Percentiles rank a stretch among this genome's conserved stretches.
These are phyloP conservation scores for Austroboletus eburneus DNA, from an alignment of 768 basidiomycete genomes.

Conservation along the genomic window DNA sequence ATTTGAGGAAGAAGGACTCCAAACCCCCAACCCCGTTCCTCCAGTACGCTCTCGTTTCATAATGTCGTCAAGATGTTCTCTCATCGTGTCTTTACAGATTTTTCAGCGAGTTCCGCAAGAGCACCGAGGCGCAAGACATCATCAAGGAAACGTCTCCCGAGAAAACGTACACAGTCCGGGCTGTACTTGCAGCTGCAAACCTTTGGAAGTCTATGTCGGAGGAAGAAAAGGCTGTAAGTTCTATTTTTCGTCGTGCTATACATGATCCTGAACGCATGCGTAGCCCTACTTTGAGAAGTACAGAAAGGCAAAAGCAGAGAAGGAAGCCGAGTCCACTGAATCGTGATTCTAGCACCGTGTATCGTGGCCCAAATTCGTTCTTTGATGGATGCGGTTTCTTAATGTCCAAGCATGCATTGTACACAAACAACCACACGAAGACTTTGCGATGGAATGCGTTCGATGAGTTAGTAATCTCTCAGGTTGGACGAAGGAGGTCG, in stretches of 20 bases:
- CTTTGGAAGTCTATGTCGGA: conserved; percentile 31
- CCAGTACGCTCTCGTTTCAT: conserved; percentile 17
- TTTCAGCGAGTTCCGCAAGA: conserved; percentile 13
- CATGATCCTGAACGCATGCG: neutral
- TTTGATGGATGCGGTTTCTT: no score
- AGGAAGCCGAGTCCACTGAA: neutral
- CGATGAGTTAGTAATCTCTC: no score
- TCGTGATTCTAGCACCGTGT: conserved; percentile 7
- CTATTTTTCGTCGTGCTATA: neutral
- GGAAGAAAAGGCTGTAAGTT: conserved; percentile 31
- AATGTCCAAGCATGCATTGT: no score
- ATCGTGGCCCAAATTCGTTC: neutral
- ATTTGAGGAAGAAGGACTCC: neutral
- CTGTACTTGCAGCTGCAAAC: conserved; percentile 14
- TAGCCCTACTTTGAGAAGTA: conserved; percentile 22
- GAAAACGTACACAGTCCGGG: neutral
- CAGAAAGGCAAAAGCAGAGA: conserved; percentile 13
- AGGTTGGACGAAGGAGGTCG: no score
- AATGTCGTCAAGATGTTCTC: neutral
- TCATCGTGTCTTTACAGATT: conserved; percentile 17
- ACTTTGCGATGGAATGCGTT: no score
- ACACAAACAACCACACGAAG: no score
- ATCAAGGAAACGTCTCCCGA: conserved; percentile 6
- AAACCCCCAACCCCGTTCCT: conserved; percentile 19
- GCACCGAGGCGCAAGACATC: conserved; percentile 7